Evolutionary conservation across 805 yeast species (phyloP).

Genomic region (Wickerhamomyces rabaulensis): DNA sequence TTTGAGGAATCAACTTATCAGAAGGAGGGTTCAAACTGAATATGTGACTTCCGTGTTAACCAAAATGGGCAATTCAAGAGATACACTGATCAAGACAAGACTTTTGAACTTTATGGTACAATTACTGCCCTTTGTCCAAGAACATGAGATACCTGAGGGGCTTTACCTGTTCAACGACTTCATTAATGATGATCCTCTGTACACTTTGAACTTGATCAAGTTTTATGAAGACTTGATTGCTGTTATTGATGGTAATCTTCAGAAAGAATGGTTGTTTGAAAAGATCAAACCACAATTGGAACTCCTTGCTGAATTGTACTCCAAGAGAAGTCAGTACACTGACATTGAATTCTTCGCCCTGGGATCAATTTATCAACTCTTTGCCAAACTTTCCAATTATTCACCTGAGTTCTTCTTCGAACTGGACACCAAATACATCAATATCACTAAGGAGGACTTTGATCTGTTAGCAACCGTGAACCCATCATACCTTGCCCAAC

Average conservation of each 20-base stretch:
- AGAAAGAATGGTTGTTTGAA: constrained; percentile 16
- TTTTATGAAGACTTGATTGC: constrained; percentile 15
- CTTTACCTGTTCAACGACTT: constrained; percentile 10
- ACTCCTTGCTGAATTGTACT: constrained; percentile 10
- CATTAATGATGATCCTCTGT: constrained; percentile 12
- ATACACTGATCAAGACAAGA: constrained; percentile 9
- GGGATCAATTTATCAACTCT: constrained; percentile 11
- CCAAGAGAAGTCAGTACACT: constrained; percentile 4
- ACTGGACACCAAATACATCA: constrained; percentile 11
- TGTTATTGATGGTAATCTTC: constrained; percentile 6
- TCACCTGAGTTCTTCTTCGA: constrained; percentile 4
- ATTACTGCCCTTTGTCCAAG: constrained; percentile 10
- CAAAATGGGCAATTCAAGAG: constrained; percentile 5
- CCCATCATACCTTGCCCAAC: constrained; percentile 13
- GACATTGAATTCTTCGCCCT: constrained; percentile 15
- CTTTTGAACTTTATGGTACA: constrained; percentile 9
- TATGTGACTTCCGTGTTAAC: constrained; percentile 5
- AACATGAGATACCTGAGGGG: constrained; percentile 12
- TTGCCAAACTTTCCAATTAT: constrained; percentile 13
- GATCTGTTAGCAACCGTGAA: constrained; percentile 12
- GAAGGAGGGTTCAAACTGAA: constrained; percentile 16
- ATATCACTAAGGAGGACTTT: constrained; percentile 3
- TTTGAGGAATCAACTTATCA: constrained; percentile 12
- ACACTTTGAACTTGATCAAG: constrained; percentile 11
- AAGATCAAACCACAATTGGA: constrained; percentile 9